phyloP scores from a whole-genome alignment of 805 yeast genomes.

The Brettanomyces bruxellensis region DNA sequence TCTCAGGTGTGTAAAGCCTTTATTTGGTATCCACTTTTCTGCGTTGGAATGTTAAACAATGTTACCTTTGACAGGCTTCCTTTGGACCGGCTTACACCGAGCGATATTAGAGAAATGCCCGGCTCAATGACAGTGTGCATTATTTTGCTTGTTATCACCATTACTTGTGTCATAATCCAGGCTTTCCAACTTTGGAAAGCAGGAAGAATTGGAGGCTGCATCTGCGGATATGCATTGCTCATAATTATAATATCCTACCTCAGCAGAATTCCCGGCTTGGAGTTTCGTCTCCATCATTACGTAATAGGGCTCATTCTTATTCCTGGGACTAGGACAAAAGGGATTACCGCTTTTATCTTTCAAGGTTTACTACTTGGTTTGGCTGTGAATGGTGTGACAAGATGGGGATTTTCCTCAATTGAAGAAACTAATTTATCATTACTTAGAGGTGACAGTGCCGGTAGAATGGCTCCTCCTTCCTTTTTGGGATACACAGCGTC shows the following conservation, averaged over 20 bases:
- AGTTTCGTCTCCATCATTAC: constrained; percentile 71
- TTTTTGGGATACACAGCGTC: constrained; percentile 17
- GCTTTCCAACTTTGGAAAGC: constrained; percentile 74
- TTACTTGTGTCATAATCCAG: constrained; percentile 55
- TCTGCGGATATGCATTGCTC: constrained; percentile 42
- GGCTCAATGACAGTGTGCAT: constrained; percentile 65
- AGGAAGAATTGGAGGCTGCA: constrained; percentile 54
- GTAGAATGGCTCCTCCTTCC: constrained; percentile 41
- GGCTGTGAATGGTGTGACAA: constrained; percentile 71
- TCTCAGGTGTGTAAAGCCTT: constrained; percentile 37
- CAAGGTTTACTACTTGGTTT: constrained; percentile 84
- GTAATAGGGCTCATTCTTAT: constrained; percentile 67
- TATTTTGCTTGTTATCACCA: constrained; percentile 38
- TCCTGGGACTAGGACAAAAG: constrained; percentile 78
- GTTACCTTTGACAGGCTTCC: constrained; percentile 85
- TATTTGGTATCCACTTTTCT: constrained; percentile 72
- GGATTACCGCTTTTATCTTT: constrained; percentile 59
- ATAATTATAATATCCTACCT: constrained; percentile 35
- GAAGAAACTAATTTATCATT: constrained; percentile 66
- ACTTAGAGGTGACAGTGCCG: constrained; percentile 66
- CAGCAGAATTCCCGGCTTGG: constrained; percentile 42
- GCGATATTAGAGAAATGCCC: constrained; percentile 65
- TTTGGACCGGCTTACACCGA: constrained; percentile 68
- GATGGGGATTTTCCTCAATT: constrained; percentile 92
- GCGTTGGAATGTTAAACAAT: constrained; percentile 81